Percentiles rank a stretch among this genome's conserved stretches.
Evolutionary conservation across 805 yeast genomes (phyloP).

Genomic region (Ogataea trehalophila): DNA sequence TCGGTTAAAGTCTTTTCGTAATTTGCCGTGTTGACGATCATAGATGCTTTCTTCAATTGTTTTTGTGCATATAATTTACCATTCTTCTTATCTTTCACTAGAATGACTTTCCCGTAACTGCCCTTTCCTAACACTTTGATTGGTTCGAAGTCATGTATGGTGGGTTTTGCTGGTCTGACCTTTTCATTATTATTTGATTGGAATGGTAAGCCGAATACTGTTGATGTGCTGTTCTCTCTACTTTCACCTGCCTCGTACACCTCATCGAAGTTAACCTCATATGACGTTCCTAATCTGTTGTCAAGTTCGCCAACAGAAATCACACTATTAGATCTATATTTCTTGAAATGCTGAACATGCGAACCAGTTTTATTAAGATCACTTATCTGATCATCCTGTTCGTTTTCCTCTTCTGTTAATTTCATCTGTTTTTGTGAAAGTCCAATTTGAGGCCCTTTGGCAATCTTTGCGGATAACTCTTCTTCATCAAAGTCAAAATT

Average conservation of each 20-base stretch:
- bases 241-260: slow-evolving; percentile 30
- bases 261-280: slow-evolving; percentile 43
- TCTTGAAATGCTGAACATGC: slow-evolving; percentile 18
- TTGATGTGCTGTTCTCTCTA: slow-evolving; percentile 13
- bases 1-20: slow-evolving; percentile 80
- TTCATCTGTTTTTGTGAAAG: background rate
- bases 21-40: slow-evolving; percentile 52
- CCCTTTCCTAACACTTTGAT: slow-evolving; percentile 80
- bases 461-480: slow-evolving; percentile 8
- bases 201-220: background rate
- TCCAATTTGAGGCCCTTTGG: slow-evolving; percentile 2
- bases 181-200: background rate
- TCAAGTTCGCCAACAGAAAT: slow-evolving; percentile 28
- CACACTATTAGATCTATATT: slow-evolving; percentile 26
- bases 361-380: background rate
- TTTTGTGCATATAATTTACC: slow-evolving; percentile 79
- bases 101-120: slow-evolving; percentile 80
- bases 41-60: slow-evolving; percentile 76
- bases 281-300: slow-evolving; percentile 41
- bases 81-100: slow-evolving; percentile 62
- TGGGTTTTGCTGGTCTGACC: slow-evolving; percentile 12
- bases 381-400: background rate
- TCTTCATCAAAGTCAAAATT: slow-evolving; percentile 29
- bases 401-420: background rate
- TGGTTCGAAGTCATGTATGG: slow-evolving; percentile 60